Conservation (phyloP, 139 green algal genomes). For the Raphidocelis subcapitata region DNA sequence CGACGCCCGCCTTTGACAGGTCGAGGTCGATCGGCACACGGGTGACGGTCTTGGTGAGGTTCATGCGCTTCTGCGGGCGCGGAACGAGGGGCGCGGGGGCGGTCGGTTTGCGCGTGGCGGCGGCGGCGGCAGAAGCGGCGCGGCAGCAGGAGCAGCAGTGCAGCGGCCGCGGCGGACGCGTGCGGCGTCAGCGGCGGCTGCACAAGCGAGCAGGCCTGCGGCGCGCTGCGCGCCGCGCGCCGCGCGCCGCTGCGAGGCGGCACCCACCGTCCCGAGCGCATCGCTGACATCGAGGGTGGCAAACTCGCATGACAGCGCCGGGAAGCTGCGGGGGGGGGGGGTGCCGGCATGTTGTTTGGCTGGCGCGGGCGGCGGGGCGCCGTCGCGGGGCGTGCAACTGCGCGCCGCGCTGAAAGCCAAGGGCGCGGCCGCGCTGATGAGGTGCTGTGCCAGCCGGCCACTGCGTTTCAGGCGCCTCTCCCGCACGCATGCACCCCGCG, state of each 20-base stretch:
- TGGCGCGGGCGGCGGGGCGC: no score
- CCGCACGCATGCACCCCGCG: no score
- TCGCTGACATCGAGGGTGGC: constrained; percentile 95
- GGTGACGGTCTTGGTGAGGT: constrained; percentile 94
- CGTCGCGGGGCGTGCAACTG: no score
- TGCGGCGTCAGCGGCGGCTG: neutral
- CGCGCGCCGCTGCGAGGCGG: constrained; percentile 22
- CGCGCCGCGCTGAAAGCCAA: no score
- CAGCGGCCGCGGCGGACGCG: no score
- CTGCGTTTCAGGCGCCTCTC: no score
- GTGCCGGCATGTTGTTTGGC: no score
- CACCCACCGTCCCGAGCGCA: constrained; percentile 85
- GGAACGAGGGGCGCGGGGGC: no score
- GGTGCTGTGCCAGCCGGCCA: no score
- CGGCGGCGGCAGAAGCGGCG: no score
- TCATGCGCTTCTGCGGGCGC: constrained; percentile 85
- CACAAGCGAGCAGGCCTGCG: neutral
- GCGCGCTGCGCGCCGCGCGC: neutral
- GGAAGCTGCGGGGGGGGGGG: constrained; percentile 61
- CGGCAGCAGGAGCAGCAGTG: neutral
- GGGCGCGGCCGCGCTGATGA: no score
- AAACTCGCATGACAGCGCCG: constrained; percentile 95
- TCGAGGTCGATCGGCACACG: constrained; percentile 81
- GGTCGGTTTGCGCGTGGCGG: no score
- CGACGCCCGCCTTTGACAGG: constrained; percentile 42